A percentile compares a stretch with the other conserved stretches of the same genome.
phyloP scores from a whole-genome alignment of 2,329 filamentous ascomycete species.

The Microascus cirrosus region DNA sequence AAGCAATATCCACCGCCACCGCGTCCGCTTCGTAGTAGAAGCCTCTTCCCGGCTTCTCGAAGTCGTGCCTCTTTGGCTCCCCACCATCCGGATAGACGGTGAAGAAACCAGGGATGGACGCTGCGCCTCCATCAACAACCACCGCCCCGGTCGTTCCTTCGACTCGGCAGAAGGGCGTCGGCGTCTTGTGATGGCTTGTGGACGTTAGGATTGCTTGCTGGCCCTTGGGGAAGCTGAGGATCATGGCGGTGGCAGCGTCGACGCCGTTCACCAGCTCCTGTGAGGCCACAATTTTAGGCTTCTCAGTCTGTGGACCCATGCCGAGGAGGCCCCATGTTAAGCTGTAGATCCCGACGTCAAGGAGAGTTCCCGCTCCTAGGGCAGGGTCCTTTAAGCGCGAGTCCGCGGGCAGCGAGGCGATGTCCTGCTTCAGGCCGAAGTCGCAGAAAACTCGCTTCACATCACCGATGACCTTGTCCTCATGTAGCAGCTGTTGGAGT shows the following conservation, averaged over 20 bases:
- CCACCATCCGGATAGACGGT: conserved; percentile 17
- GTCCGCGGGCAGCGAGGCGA: conserved; percentile 15
- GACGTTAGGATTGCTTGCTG: conserved; percentile 29
- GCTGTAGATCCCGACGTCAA: conserved; percentile 32
- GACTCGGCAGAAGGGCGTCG: conserved; percentile 22
- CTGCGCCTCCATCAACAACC: conserved; percentile 19
- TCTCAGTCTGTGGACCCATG: conserved; percentile 16
- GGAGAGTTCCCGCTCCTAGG: conserved; percentile 27
- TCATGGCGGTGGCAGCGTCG: conserved; percentile 22
- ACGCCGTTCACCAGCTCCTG: conserved; percentile 22
- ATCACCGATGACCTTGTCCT: conserved; percentile 25
- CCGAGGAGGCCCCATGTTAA: conserved; percentile 26
- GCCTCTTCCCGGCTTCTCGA: conserved; percentile 22
- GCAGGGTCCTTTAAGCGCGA: conserved; percentile 23
- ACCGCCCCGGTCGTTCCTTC: conserved; percentile 26
- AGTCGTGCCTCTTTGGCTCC: conserved; percentile 20
- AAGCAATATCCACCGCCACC: conserved; percentile 26
- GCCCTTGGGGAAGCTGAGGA: conserved; percentile 25
- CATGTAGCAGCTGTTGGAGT: conserved; percentile 18
- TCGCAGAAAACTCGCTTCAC: conserved; percentile 25
- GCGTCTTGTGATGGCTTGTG: conserved; percentile 16
- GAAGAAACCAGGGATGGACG: conserved; percentile 22
- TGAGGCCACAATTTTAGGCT: conserved; percentile 22
- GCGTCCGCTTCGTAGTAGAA: conserved; percentile 35
- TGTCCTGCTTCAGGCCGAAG: conserved; percentile 23